A percentile compares a stretch with the other conserved stretches of the same genome.
Conservation (phyloP, 208 protist species). For the Blechomonas ayalai region DNA sequence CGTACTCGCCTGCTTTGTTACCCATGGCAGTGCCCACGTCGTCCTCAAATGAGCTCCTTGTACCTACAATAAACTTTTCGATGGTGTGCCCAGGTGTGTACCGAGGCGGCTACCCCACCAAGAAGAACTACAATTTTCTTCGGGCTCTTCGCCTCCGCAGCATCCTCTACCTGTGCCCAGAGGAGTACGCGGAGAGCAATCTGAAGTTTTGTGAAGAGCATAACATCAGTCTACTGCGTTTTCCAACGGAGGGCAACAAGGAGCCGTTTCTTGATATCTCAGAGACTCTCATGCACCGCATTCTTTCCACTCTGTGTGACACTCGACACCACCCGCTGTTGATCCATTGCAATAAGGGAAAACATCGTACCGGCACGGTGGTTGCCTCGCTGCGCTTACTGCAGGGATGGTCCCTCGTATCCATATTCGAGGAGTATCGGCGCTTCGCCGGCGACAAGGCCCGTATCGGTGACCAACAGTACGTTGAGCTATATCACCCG, state of each 20-base stretch:
- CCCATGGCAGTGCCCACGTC: constrained; percentile 16
- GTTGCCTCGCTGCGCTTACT: constrained; percentile 89
- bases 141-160: constrained; percentile 90
- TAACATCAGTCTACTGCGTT: constrained; percentile 78
- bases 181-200: constrained; percentile 91
- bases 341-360: constrained; percentile 98
- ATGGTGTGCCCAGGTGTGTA: constrained; percentile 96
- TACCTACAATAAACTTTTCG: constrained; percentile 91
- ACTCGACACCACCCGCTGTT: constrained; percentile 93
- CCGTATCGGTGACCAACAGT: constrained; percentile 93
- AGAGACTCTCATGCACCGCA: constrained; percentile 85
- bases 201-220: constrained; percentile 90
- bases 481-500: constrained; percentile 95
- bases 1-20: too few relatives aligned
- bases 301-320: constrained; percentile 78
- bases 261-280: constrained; percentile 97
- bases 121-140: constrained; percentile 96
- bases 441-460: constrained; percentile 93
- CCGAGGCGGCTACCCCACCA: constrained; percentile 93
- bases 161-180: constrained; percentile 93
- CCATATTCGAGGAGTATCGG: constrained; percentile 95
- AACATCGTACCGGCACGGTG: constrained; percentile 94
- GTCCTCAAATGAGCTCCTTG: constrained; percentile 45
- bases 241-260: constrained; percentile 95
- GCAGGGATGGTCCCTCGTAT: constrained; percentile 94